Evolutionary conservation across 768 basidiomycete species (phyloP).

Genomic region (Tylopilus sp.): DNA sequence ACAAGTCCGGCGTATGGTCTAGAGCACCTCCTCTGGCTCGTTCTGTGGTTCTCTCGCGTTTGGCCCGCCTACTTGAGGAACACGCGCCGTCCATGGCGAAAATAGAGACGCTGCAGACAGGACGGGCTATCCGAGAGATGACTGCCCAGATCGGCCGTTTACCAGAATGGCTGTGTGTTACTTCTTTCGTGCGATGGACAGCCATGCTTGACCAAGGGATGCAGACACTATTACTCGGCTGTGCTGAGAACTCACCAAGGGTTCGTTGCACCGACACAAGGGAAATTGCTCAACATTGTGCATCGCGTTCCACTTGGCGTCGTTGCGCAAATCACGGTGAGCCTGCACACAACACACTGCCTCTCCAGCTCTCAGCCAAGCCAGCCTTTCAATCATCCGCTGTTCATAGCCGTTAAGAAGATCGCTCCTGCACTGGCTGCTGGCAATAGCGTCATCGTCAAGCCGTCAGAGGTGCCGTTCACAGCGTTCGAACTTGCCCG

Average conservation of each 20-base stretch:
- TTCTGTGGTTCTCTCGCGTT: conserved; percentile 58
- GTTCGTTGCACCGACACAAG: conserved; percentile 76
- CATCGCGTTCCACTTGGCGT: conserved; percentile 79
- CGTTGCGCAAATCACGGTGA: conserved; percentile 84
- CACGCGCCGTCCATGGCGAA: conserved; percentile 56
- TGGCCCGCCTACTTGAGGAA: conserved; percentile 61
- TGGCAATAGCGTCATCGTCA: conserved; percentile 80
- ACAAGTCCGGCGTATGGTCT: conserved; percentile 73
- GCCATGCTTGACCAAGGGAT: conserved; percentile 1
- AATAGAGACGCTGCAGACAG: conserved; percentile 74
- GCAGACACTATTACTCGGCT: conserved; percentile 75
- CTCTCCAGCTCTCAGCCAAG: neutral
- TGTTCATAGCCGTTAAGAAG: conserved; percentile 88
- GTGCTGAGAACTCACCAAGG: conserved; percentile 65
- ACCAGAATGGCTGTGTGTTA: conserved; percentile 81
- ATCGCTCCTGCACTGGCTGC: conserved; percentile 82
- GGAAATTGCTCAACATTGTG: conserved; percentile 75
- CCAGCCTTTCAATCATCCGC: conserved; percentile 85
- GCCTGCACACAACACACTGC: conserved; percentile 9
- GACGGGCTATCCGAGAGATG: conserved; percentile 83
- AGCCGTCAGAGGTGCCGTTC: conserved; percentile 65
- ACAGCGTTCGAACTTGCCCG: neutral
- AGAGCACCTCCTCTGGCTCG: conserved; percentile 53
- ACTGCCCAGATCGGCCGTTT: conserved; percentile 69
- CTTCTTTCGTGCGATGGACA: neutral